These are phyloP conservation scores for Aspergillus mulundensis DNA, from an alignment of 495 filamentous ascomycete genomes.

Conservation along the genomic window DNA sequence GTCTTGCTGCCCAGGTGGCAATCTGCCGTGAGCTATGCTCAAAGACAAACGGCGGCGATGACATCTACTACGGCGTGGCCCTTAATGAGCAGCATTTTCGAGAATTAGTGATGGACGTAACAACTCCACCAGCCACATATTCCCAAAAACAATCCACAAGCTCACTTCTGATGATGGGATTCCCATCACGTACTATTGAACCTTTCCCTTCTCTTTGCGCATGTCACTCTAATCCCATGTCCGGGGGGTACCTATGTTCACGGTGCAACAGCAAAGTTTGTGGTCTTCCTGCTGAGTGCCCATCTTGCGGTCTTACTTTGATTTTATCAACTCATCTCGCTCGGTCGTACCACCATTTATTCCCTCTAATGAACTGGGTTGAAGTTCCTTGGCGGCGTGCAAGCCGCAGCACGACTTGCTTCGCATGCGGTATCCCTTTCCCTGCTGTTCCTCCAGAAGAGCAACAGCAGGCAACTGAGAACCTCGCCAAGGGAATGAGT, in stretches of 20 bases:
- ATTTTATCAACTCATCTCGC: conserved; percentile 95
- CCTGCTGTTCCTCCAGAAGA: conserved; percentile 42
- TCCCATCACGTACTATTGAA: conserved; percentile 87
- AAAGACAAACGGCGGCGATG: conserved; percentile 77
- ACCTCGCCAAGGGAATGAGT: conserved; percentile 59
- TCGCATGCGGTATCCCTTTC: conserved; percentile 51
- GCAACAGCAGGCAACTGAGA: conserved; percentile 33
- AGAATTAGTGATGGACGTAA: conserved; percentile 82
- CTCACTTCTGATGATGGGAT: conserved; percentile 94
- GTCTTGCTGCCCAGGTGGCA: conserved; percentile 83
- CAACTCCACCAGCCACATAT: conserved; percentile 80
- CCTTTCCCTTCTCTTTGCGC: conserved; percentile 74
- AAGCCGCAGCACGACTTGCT: conserved; percentile 38
- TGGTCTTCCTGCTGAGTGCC: conserved; percentile 85
- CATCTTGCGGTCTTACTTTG: conserved; percentile 85
- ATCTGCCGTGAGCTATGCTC: conserved; percentile 87
- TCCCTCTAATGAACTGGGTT: conserved; percentile 84
- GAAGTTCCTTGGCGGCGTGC: conserved; percentile 83
- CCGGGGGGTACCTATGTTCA: conserved; percentile 89
- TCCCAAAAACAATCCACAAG: conserved; percentile 62
- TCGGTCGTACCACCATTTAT: conserved; percentile 91
- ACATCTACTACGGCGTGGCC: conserved; percentile 73
- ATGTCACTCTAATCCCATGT: conserved; percentile 79
- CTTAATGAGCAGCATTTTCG: conserved; percentile 85
- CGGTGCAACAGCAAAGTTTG: conserved; percentile 88